A percentile compares a stretch with the other conserved stretches of the same genome.
These are phyloP conservation scores for Fraxinus albicans DNA, from an alignment of 305 asterid species.

Conservation along the genomic window DNA sequence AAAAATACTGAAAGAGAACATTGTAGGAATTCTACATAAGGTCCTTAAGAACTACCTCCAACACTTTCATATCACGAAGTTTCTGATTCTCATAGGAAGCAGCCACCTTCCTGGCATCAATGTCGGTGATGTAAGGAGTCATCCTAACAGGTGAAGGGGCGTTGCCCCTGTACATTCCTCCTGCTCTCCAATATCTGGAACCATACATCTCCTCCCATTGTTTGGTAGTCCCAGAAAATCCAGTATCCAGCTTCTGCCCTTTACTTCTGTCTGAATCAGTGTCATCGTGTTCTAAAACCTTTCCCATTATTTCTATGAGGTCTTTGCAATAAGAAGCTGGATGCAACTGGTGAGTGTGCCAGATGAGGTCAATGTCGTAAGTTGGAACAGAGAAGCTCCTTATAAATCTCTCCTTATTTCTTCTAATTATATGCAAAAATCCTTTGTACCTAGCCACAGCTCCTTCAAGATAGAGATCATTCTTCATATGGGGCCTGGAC, in stretches of 20 bases:
- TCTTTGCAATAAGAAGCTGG: slow-evolving; percentile 80
- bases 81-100: slow-evolving; percentile 37
- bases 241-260: slow-evolving; percentile 86
- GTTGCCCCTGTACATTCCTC: slow-evolving; percentile 85
- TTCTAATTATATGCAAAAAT: slow-evolving; percentile 79
- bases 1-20: slow-evolving; percentile 11
- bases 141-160: slow-evolving; percentile 71
- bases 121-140: slow-evolving; percentile 44
- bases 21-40: slow-evolving; percentile 4
- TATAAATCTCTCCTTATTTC: slow-evolving; percentile 68
- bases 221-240: slow-evolving; percentile 77
- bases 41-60: slow-evolving; percentile 59
- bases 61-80: slow-evolving; percentile 39
- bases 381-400: slow-evolving; percentile 94
- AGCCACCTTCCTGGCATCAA: slow-evolving; percentile 33
- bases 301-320: slow-evolving; percentile 68
- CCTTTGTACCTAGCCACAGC: slow-evolving; percentile 95
- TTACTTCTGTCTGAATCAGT: slow-evolving; percentile 90
- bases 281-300: slow-evolving; percentile 85
- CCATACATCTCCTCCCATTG: slow-evolving; percentile 84
- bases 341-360: slow-evolving; percentile 96
- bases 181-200: slow-evolving; percentile 89
- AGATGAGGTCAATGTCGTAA: slow-evolving; percentile 90
- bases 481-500: slow-evolving; percentile 58
- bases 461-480: slow-evolving; percentile 63